Base-by-base conservation (phyloP, 2,329 filamentous ascomycete species). In the Aaosphaeria pasadenensis region DNA sequence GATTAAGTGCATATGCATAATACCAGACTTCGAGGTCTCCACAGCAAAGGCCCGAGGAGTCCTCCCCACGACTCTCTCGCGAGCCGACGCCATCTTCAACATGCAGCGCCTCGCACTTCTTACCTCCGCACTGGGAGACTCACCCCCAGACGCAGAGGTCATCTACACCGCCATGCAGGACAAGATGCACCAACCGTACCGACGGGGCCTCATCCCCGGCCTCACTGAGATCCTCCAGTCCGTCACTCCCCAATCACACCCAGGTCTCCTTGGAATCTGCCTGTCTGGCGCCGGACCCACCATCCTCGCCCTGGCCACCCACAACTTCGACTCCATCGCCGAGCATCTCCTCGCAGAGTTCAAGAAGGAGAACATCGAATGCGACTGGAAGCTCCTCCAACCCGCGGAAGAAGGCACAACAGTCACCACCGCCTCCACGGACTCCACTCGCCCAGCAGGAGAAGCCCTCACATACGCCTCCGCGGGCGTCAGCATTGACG, bases 121-220 rank as follows among this genome's bases (percentile, higher is more conserved):
- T 9, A 91, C 92, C 31, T 89, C 91, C 7, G 91, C 91, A 1
- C 80, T 99, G 41, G 91, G 91, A 55, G 86, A 90, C 69, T 92
- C 88, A 6, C 92, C 94, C 7, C 92, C 91, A 1, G 88, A 96
- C 66, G 87, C 94, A 24, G 87, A 95, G 61, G 87, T 95, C 71
- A 99, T 99, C 69, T 95, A 95, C 75, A 85, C 95, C 42, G 92
- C 91, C 42, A 99, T 99, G 94, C 94, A 97, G 74, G 94, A 99
- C 77, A 95, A 91, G 74, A 84, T 99, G 52, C 94, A 99, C 75
- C 94, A 99, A 73, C 94, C 91, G 39, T 97, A 99, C 76, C 87
- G 94, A 46, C 87, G 94, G 73, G 87, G 82, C 2, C 82, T 99
- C 53, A 95, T 99, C 58, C 94, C 94, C 1, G 94, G 92, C 1